Base-by-base conservation (phyloP, 2,329 filamentous ascomycete species). In the Corniculantispora saksenae region DNA sequence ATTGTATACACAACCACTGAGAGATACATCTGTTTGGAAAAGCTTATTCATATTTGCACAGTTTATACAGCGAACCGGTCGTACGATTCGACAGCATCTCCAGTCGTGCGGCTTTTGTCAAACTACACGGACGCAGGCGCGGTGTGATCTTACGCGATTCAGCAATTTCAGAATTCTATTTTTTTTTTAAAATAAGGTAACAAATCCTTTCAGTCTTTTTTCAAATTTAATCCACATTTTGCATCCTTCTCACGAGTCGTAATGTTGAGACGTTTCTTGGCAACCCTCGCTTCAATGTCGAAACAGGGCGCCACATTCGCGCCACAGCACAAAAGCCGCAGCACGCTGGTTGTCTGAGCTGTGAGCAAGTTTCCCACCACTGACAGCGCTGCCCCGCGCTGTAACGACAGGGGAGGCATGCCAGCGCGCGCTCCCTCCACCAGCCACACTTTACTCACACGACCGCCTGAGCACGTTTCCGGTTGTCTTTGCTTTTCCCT, bases 381-480 rank as follows among this genome's bases (percentile, higher is more conserved):
- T 53, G 15, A 23, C 57, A 40, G 23, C 35, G 25, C 29, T 54
- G 40, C 32, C 32, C 5, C 32, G 32, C 32, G 32, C 32, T 32
- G 32, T 10, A 32, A 32, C 6, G 5, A 32, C 32, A 32, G 32
- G 32, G 32, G 32, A 19, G 17, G 7, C 48, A 25, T 21, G 10
- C 23, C 19, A 8, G 13, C n/a, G 13, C n/a, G 17, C 48, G n/a
- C 23, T 27, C 32, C 32, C 32, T 21, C 50, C 51, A 63, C 29
- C 57, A 66, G 45, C 55, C 63, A 62, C 51, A 63, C 66, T 64
- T 67, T 76, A 32, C 62, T 58, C 55, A 58, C 54, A 59, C 29
- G 78, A 77, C 78, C 77, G 76, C 78, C 79, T 80, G 79, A 78
- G 78, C 74, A 72, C 70, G 73, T 80, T 80, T 78, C 57, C 45